phyloP scores from a whole-genome alignment of 306 rosid species.

The Betula pendula region DNA sequence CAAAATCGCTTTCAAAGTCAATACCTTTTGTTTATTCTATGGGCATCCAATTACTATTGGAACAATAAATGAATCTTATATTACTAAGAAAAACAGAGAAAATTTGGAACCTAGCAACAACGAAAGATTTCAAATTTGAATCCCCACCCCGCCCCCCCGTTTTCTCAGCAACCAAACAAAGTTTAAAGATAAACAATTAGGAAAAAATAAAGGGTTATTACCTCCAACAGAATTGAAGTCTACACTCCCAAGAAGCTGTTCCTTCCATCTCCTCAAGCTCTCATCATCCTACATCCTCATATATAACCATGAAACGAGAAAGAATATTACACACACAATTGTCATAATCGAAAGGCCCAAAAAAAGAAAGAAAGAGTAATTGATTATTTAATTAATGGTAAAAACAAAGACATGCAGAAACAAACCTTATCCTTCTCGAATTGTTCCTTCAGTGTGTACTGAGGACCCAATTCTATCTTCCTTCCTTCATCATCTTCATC shows the following conservation, averaged over 20 bases:
- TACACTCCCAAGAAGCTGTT: slow-evolving; percentile 95
- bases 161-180: background rate
- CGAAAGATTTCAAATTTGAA: background rate
- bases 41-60: background rate
- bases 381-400: background rate
- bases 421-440: slow-evolving; percentile 87
- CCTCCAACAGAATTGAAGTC: slow-evolving; percentile 87
- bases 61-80: background rate
- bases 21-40: background rate
- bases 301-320: slow-evolving; percentile 3
- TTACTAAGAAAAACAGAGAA: background rate
- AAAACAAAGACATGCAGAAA: background rate
- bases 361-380: background rate
- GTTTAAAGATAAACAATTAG: slow-evolving; percentile 8
- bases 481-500: slow-evolving; percentile 81
- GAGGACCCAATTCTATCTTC: slow-evolving; percentile 89
- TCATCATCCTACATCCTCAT: slow-evolving; percentile 72
- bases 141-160: background rate
- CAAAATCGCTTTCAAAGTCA: background rate
- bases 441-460: slow-evolving; percentile 77
- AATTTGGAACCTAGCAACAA: background rate
- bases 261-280: slow-evolving; percentile 96
- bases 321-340: slow-evolving; percentile 7
- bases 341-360: background rate
- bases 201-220: slow-evolving; percentile 20